Evolutionary conservation across 805 yeast genomes (phyloP).

Genomic region (Limtongozyma cylindracea): DNA sequence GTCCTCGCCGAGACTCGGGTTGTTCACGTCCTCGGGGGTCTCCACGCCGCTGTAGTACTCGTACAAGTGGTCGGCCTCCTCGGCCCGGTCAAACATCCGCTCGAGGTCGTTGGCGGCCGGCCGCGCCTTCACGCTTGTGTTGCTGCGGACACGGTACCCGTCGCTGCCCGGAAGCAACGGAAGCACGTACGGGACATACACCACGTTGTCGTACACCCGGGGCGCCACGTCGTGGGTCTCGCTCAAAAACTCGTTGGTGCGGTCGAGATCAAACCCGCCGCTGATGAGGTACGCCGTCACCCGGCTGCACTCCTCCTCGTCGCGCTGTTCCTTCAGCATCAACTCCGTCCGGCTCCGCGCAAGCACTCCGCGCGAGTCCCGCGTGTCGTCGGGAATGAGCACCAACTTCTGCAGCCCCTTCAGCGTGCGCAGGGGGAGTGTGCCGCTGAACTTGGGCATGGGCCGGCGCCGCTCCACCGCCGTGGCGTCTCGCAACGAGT

Average conservation of each 20-base stretch:
- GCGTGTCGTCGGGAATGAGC: conserved; percentile 40
- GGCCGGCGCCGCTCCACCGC: conserved; percentile 6
- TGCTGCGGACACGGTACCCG: conserved; percentile 54
- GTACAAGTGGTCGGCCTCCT: conserved; percentile 74
- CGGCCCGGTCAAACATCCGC: conserved; percentile 51
- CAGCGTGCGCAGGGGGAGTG: conserved; percentile 52
- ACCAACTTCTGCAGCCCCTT: conserved; percentile 74
- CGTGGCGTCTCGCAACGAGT: conserved; percentile 2
- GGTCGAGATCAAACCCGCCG: conserved; percentile 47
- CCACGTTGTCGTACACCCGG: conserved; percentile 74
- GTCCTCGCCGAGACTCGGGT: conserved; percentile 15
- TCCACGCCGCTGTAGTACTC: conserved; percentile 74
- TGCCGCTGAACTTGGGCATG: conserved; percentile 24
- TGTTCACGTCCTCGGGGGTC: conserved; percentile 28
- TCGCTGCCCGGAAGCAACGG: conserved; percentile 72
- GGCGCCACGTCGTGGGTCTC: conserved; percentile 66
- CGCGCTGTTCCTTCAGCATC: conserved; percentile 30
- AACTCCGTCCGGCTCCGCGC: conserved; percentile 24
- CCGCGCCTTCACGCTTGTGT: conserved; percentile 19
- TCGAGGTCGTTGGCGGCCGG: conserved; percentile 35
- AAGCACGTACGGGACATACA: conserved; percentile 70
- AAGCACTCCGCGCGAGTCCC: conserved; percentile 4
- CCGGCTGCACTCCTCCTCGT: conserved; percentile 45
- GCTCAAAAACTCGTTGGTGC: conserved; percentile 36
- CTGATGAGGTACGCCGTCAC: conserved; percentile 85